Conservation (phyloP, 306 rosid genomes). For the Mimosa pudica region DNA sequence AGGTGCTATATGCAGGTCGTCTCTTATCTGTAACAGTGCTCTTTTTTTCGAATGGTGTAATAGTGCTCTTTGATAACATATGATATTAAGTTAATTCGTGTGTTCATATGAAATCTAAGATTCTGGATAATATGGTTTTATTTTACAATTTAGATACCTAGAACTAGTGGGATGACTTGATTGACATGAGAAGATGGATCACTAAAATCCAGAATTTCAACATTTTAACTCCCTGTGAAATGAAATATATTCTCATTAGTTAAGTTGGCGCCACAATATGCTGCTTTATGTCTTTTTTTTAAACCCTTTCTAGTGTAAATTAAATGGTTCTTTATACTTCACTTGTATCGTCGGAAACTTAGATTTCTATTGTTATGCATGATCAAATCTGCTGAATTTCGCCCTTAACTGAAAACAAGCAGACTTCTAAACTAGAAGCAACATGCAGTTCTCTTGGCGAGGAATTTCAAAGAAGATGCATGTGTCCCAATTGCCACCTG, state of each 20-base stretch:
- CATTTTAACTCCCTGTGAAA: neutral
- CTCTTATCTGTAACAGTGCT: neutral
- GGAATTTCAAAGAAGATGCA: conserved; percentile 65
- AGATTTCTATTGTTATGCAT: conserved; percentile 24
- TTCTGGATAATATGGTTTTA: neutral
- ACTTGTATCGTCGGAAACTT: neutral
- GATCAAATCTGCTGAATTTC: conserved; percentile 10
- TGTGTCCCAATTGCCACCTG: conserved; percentile 71
- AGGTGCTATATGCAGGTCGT: neutral
- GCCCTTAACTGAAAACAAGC: conserved; percentile 57
- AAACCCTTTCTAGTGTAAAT: conserved; percentile 29
- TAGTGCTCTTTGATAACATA: neutral
- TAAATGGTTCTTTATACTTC: conserved; percentile 16
- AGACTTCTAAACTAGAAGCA: conserved; percentile 58
- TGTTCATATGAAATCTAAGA: neutral
- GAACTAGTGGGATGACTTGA: conserved; percentile 12
- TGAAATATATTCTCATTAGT: neutral
- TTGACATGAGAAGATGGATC: neutral
- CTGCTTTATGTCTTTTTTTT: neutral
- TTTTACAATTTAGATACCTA: conserved; percentile 9
- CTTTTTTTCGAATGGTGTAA: too few species aligned
- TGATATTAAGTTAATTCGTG: neutral
- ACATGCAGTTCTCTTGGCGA: conserved; percentile 56
- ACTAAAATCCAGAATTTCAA: conserved; percentile 1
- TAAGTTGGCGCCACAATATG: neutral